Evolutionary conservation across 495 filamentous ascomycete species (phyloP), one percentile per base, ranked within the genome.

Genomic region (Astrothelium subdiscretum): DNA sequence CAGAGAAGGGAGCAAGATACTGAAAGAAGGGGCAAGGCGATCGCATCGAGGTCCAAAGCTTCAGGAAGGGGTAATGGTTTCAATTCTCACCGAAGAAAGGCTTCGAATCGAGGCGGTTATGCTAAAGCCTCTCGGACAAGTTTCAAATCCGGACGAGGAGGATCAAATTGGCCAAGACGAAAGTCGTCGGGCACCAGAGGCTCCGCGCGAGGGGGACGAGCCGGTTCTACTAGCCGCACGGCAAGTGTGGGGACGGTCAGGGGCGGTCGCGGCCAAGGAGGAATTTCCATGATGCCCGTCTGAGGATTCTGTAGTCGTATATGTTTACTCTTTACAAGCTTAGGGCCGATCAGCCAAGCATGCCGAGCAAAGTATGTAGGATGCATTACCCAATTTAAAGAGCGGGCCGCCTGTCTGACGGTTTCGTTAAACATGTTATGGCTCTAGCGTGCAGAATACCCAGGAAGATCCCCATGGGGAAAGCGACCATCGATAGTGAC

Each of bases 251-350:
- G 10, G 48, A 31, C 12, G 60, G 58, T 6, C 20, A 24, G 58
- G 22, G 42, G 63, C 2, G 27, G 57, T 42, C 6, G 44, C 4
- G 27, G 22, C 5, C 20, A 35, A 0, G 64, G 59, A 2, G 63
- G 64, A 10, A 66, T 66, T 12, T 32, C 44, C 11, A 66, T 66
- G 64, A 66, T 66, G 64, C 64, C 64, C n/a, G 62, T 57, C 2
- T 66, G 64, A 66, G 59, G 29, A 29, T 29, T 10, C 5, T n/a
- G 5, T 18, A 48, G n/a, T n/a, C n/a, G n/a, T n/a, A n/a, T n/a
- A n/a, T n/a, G n/a, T n/a, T n/a, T n/a, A n/a, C n/a, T n/a, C n/a
- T n/a, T n/a, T n/a, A n/a, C n/a, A n/a, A n/a, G n/a, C n/a, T n/a
- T n/a, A n/a, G n/a, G n/a, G n/a, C n/a, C n/a, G n/a, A n/a, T n/a